phyloP scores from a whole-genome alignment of 164 flowering plant genomes.

The Cinnamomum chago region DNA sequence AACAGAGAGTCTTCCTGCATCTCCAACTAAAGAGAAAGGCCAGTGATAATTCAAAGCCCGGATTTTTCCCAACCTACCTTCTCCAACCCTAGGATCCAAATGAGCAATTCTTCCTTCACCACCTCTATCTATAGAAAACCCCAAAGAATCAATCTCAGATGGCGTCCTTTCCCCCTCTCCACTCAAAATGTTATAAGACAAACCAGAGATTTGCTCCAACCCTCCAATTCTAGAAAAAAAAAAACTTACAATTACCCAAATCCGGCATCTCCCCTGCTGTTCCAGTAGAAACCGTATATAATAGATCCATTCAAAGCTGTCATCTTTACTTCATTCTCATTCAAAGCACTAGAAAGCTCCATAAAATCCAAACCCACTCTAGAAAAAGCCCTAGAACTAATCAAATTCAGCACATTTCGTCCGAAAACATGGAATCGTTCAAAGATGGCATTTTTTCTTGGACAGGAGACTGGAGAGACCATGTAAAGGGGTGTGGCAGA shows the following conservation, averaged over 20 bases:
- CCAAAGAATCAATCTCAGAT: not conserved
- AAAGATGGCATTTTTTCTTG: slow-evolving; percentile 40
- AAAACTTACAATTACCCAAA: not conserved
- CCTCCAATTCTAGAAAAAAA: not conserved
- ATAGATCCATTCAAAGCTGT: not conserved
- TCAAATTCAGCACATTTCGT: not conserved
- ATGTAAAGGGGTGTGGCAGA: slow-evolving; percentile 69
- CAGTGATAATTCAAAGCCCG: not conserved
- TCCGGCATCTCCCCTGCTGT: not conserved
- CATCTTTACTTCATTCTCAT: not conserved
- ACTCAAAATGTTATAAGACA: not conserved
- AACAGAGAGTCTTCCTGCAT: not conserved
- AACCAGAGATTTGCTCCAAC: not conserved
- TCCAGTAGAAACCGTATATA: not conserved
- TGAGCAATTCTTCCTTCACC: not conserved
- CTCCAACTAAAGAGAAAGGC: not conserved
- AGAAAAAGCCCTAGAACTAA: too few relatives aligned
- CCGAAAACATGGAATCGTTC: not conserved
- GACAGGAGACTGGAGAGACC: slow-evolving; percentile 29
- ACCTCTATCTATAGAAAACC: not conserved
- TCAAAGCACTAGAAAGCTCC: too few relatives aligned
- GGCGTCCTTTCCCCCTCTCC: not conserved
- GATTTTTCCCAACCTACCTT: not conserved
- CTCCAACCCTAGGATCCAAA: not conserved
- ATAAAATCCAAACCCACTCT: too few relatives aligned